Conservation (phyloP, 106 monocot genomes). For the Dendrobium chrysotoxum region DNA sequence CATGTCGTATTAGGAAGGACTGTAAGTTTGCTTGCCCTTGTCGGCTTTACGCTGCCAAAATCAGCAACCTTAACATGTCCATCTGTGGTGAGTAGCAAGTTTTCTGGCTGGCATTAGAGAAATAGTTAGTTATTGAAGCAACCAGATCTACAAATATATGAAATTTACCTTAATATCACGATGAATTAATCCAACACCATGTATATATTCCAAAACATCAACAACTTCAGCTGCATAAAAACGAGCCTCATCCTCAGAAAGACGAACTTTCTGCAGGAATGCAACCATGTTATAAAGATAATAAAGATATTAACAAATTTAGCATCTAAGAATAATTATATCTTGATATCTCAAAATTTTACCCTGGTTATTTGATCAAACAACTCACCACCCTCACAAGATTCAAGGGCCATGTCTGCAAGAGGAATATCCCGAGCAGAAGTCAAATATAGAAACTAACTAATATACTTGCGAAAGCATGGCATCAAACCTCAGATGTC, state of each 20-base stretch:
- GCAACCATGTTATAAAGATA: conserved; percentile 9
- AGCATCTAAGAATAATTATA: conserved; percentile 7
- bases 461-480: neutral
- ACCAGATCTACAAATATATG: neutral
- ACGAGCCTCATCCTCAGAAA: conserved; percentile 82
- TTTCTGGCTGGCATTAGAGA: conserved; percentile 81
- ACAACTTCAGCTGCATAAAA: conserved; percentile 98
- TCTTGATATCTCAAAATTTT: conserved; percentile 5
- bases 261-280: conserved; percentile 62
- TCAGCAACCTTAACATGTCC: conserved; percentile 97
- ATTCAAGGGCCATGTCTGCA: conserved; percentile 98
- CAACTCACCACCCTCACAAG: conserved; percentile 96
- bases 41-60: conserved; percentile 96
- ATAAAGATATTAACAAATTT: conserved; percentile 1
- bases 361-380: conserved; percentile 97
- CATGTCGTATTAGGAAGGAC: conserved; percentile 78
- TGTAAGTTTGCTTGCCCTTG: conserved; percentile 52
- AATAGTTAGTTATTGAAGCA: conserved; percentile 20
- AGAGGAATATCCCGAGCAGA: neutral
- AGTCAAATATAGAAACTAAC: conserved; percentile 8
- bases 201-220: conserved; percentile 93
- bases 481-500: neutral
- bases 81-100: conserved; percentile 80
- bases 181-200: conserved; percentile 87
- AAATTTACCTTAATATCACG: conserved; percentile 89